Percentiles rank a stretch among this genome's conserved stretches.
Evolutionary conservation across 805 yeast species (phyloP).

Genomic region (Starmerella apis): DNA sequence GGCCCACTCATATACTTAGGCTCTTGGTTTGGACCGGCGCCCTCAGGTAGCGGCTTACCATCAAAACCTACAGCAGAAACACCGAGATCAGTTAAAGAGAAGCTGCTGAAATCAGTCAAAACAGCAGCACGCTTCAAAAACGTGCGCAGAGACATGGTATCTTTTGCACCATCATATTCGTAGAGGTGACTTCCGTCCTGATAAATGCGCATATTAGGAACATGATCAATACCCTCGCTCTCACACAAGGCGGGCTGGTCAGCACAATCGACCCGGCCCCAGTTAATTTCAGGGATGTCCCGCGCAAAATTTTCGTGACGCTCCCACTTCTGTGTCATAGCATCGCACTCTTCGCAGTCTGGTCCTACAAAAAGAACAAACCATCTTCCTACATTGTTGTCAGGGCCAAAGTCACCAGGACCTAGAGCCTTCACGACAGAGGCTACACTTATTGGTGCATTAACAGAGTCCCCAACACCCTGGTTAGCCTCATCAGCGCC

Average conservation of each 20-base stretch:
- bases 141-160: conserved; percentile 10
- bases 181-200: conserved; percentile 17
- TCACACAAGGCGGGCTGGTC: conserved; percentile 15
- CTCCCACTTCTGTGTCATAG: conserved; percentile 14
- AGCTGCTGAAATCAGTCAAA: conserved; percentile 8
- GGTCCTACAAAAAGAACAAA: conserved; percentile 13
- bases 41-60: conserved; percentile 7
- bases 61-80: conserved; percentile 3
- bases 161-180: conserved; percentile 15
- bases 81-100: conserved; percentile 10
- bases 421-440: neutral
- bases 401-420: conserved; percentile 10
- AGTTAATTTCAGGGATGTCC: conserved; percentile 8
- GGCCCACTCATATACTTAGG: conserved; percentile 16
- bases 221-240: conserved; percentile 3
- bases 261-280: conserved; percentile 20
- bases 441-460: neutral
- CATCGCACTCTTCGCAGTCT: conserved; percentile 14
- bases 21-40: conserved; percentile 15
- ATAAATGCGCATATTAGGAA: conserved; percentile 19
- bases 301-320: conserved; percentile 17
- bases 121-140: conserved; percentile 13
- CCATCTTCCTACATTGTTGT: conserved; percentile 18
- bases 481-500: neutral
- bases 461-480: neutral